These are phyloP conservation scores for Lachancea nothofagi DNA, from an alignment of 805 yeast species.

Conservation along the genomic window DNA sequence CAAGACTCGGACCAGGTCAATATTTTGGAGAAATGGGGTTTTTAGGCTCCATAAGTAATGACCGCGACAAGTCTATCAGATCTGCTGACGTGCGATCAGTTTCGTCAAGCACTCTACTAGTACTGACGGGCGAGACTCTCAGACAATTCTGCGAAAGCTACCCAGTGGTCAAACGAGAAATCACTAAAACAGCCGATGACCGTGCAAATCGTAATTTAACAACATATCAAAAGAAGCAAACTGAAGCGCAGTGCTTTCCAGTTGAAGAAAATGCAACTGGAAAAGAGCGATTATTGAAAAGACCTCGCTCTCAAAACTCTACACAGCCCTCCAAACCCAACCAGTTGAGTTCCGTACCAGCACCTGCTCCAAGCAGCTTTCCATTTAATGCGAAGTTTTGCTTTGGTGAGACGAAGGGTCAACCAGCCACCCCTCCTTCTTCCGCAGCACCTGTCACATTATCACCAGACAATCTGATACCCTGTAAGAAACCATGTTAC, in stretches of 20 bases:
- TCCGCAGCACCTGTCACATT: too few relatives aligned
- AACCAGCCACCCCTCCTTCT: too few relatives aligned
- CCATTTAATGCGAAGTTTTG: too few relatives aligned
- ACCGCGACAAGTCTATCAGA: conserved; percentile 30
- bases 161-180: conserved; percentile 54
- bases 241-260: background rate
- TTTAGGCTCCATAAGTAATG: conserved; percentile 40
- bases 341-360: too few relatives aligned
- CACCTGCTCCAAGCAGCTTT: too few relatives aligned
- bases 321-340: too few relatives aligned
- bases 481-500: background rate
- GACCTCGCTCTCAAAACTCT: too few relatives aligned
- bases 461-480: background rate
- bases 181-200: conserved; percentile 54
- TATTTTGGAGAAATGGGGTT: conserved; percentile 79
- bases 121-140: conserved; percentile 51
- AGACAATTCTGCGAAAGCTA: conserved; percentile 50
- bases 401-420: too few relatives aligned
- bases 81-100: conserved; percentile 64
- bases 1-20: conserved; percentile 55
- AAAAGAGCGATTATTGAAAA: background rate
- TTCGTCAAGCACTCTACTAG: conserved; percentile 53
- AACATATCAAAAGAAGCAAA: conserved; percentile 2
- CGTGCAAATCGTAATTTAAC: conserved; percentile 36
- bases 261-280: background rate